Evolutionary conservation across 169 alveolate genomes (phyloP).

Genomic region (Plasmodium cynomolgi): DNA sequence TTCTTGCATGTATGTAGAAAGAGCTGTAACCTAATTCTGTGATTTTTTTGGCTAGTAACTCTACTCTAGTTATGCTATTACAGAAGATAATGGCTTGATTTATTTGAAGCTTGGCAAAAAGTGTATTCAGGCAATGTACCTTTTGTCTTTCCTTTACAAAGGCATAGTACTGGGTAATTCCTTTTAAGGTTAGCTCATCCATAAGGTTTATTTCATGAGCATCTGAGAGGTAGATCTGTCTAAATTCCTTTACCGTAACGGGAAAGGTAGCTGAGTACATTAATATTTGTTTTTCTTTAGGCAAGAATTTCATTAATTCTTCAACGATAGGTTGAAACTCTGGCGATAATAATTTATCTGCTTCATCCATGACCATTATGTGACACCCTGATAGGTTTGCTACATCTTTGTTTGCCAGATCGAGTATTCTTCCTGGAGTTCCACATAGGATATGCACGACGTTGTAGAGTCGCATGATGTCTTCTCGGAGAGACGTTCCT

Average conservation of each 20-base stretch:
- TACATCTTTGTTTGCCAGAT: constrained; percentile 95
- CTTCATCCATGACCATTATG: constrained; percentile 97
- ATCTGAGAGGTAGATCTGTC: constrained; percentile 95
- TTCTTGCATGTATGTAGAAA: constrained; percentile 98
- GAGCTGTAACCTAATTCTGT: constrained; percentile 99
- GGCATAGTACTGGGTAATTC: constrained; percentile 99
- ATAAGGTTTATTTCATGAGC: constrained; percentile 97
- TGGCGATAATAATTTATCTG: constrained; percentile 97
- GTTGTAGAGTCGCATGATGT: constrained; percentile 95
- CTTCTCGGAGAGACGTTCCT: constrained; percentile 98
- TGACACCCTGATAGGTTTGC: constrained; percentile 93
- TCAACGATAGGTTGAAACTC: constrained; percentile 97
- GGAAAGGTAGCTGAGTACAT: constrained; percentile 99
- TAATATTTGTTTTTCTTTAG: constrained; percentile 94
- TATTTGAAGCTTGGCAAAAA: constrained; percentile 94
- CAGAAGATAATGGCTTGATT: constrained; percentile 99
- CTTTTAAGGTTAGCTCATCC: constrained; percentile 99
- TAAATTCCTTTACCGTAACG: constrained; percentile 96
- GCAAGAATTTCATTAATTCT: constrained; percentile 94
- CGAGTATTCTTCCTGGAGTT: constrained; percentile 99
- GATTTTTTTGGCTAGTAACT: constrained; percentile 98
- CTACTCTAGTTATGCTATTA: constrained; percentile 98
- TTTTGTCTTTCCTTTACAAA: constrained; percentile 98
- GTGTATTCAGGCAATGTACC: constrained; percentile 97
- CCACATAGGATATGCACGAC: constrained; percentile 98